phyloP scores from a whole-genome alignment of 2,329 filamentous ascomycete genomes.

The Nothophaeocryptopus gaeumannii region DNA sequence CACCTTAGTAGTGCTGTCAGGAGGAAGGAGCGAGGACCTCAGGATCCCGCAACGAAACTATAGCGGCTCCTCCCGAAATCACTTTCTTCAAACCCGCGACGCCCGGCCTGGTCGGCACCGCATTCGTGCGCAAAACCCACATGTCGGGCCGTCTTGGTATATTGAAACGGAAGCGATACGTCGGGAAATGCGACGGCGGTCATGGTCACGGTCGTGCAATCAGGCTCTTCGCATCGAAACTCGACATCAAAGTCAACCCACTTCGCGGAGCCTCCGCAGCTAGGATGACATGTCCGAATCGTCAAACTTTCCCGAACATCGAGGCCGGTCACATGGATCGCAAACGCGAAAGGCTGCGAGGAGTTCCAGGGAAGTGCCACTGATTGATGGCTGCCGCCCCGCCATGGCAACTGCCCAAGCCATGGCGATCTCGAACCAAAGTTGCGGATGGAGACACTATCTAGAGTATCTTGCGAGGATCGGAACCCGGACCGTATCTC shows the following conservation, averaged over 20 bases:
- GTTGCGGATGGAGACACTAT: neutral
- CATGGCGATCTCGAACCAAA: neutral
- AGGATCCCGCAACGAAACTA: no score
- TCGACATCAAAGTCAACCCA: no score
- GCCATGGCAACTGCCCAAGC: conserved; percentile 2
- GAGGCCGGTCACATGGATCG: neutral
- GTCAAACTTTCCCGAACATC: conserved; percentile 4
- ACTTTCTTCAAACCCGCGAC: neutral
- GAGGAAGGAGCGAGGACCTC: neutral
- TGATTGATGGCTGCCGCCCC: no score
- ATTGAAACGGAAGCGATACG: conserved; percentile 4
- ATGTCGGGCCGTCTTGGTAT: conserved; percentile 15
- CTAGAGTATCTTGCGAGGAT: neutral
- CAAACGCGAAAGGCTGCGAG: no score
- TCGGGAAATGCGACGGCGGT: no score
- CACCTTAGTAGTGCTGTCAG: neutral
- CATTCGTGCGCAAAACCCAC: conserved; percentile 2
- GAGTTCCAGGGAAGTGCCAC: no score
- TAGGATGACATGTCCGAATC: neutral
- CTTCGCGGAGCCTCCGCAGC: no score
- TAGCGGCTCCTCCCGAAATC: neutral
- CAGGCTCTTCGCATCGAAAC: no score
- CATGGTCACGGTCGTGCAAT: no score
- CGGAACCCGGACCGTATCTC: no score
- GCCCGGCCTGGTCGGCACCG: neutral